Evolutionary conservation across 805 yeast species (phyloP).

Genomic region (Cyberlindnera euphorbiae): DNA sequence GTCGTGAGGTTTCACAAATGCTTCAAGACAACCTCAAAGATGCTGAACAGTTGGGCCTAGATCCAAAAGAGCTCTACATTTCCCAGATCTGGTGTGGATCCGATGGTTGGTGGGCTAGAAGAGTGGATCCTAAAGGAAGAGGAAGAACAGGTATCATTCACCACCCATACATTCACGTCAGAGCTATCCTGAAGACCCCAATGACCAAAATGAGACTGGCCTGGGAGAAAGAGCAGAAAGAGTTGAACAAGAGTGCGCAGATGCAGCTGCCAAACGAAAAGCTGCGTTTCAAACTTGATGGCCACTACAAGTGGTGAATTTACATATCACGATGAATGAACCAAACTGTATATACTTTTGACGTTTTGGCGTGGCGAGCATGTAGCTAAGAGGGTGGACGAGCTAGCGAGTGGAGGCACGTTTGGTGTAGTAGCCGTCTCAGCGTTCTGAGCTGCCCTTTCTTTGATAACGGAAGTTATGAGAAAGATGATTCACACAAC

Average conservation of each 20-base stretch:
- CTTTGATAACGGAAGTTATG: too few species aligned
- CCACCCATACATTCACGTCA: conserved; percentile 76
- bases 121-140: conserved; percentile 82
- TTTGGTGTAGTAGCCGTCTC: too few species aligned
- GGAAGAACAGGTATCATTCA: conserved; percentile 79
- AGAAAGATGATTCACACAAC: too few species aligned
- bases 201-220: conserved; percentile 57
- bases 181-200: conserved; percentile 67
- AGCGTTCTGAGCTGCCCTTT: too few species aligned
- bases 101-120: conserved; percentile 69
- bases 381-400: too few species aligned
- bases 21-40: conserved; percentile 68
- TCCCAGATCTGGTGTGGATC: conserved; percentile 88
- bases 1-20: conserved; percentile 73
- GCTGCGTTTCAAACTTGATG: conserved; percentile 45
- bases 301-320: conserved; percentile 51
- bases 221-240: conserved; percentile 51
- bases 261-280: conserved; percentile 40
- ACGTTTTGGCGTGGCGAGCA: too few species aligned
- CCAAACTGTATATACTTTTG: conserved; percentile 1
- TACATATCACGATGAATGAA: conserved; percentile 3
- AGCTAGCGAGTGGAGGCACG: too few species aligned
- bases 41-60: conserved; percentile 42
- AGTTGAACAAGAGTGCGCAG: conserved; percentile 48
- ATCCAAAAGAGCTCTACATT: conserved; percentile 61